Conservation (phyloP, 2,329 filamentous ascomycete species). For the Didymella lethalis region DNA sequence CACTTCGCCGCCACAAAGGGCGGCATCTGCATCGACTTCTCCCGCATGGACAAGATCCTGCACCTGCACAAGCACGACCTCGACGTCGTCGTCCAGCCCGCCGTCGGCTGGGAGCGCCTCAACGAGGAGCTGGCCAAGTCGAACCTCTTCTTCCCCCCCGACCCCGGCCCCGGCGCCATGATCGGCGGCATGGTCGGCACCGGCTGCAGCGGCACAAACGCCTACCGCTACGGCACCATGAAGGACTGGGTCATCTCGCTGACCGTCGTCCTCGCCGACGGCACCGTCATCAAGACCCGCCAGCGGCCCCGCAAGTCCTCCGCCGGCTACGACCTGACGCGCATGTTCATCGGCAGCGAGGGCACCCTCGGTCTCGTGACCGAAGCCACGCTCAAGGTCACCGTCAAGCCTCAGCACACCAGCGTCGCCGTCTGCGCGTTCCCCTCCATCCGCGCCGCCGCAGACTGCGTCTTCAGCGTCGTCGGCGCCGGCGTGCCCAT, state of each 20-base stretch:
- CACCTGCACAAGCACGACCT: constrained; percentile 74
- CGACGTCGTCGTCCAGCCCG: constrained; percentile 66
- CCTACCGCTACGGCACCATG: constrained; percentile 94
- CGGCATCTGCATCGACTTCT: constrained; percentile 86
- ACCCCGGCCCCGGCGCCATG: constrained; percentile 89
- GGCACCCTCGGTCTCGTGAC: constrained; percentile 91
- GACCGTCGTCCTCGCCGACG: constrained; percentile 89
- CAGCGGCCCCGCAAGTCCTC: constrained; percentile 89
- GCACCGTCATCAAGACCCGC: constrained; percentile 86
- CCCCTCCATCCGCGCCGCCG: constrained; percentile 71
- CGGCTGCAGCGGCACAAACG: constrained; percentile 81
- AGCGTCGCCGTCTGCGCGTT: constrained; percentile 80
- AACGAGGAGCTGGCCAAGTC: constrained; percentile 77
- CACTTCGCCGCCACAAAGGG: constrained; percentile 84
- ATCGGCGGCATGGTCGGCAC: constrained; percentile 90
- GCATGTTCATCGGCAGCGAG: constrained; percentile 88
- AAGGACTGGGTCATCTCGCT: constrained; percentile 89
- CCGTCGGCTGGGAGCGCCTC: constrained; percentile 84
- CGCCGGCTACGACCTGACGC: constrained; percentile 90
- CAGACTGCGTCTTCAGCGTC: constrained; percentile 79
- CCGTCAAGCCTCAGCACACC: constrained; percentile 78
- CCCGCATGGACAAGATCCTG: constrained; percentile 82
- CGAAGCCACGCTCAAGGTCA: constrained; percentile 87
- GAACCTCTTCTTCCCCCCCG: constrained; percentile 89
- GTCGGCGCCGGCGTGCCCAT: constrained; percentile 83